Base-by-base conservation (phyloP, 2,329 filamentous ascomycete genomes). In the Eutypella sp. region DNA sequence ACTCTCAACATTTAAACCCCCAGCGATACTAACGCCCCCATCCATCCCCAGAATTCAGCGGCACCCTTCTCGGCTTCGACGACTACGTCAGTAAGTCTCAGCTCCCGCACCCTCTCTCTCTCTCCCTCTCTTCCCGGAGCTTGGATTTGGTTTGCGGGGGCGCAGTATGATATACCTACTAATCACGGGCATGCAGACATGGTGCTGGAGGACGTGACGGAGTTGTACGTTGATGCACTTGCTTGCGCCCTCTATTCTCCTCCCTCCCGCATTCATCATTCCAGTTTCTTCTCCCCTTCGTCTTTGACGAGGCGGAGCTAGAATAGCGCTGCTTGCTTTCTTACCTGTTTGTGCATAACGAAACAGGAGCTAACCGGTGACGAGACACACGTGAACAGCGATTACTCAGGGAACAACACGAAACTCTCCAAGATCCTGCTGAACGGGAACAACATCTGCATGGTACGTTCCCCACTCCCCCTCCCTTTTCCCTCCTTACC, bases 401-500 rank as follows among this genome's bases (percentile, higher is more conserved):
- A 99, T 70, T 95, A 95, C 70, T 84, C 84, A 5, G 92, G 92
- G 50, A 82, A 86, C 58, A 85, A 92, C 68, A 87, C 84, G 39
- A 95, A 95, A 67, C 80, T 99, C 34, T 80, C 90, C 42, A 97
- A 97, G 76, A 96, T 99, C 50, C 72, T 99, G 36, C 74, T 99
- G 33, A 99, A 99, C 62, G 93, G 93, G 47, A 99, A 99, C 73
- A 97, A 97, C 62, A 89, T 99, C 54, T 97, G 92, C 87, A 99
- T 99, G 93, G 93, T 96, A 78, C 46, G 76, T 57, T 44, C 34
- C 13, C 22, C 43, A 5, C n/a, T 19, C 10, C 20, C 19, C 29
- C 11, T 18, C 22, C 24, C 18, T 10, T 33, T 33, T 15, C 5
- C 16, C 11, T 33, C 13, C 29, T 33, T 33, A 5, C 7, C 16